A percentile compares a stretch with the other conserved stretches of the same genome.
Conservation (phyloP, 164 flowering plant genomes). For the Umbilicus rupestris region DNA sequence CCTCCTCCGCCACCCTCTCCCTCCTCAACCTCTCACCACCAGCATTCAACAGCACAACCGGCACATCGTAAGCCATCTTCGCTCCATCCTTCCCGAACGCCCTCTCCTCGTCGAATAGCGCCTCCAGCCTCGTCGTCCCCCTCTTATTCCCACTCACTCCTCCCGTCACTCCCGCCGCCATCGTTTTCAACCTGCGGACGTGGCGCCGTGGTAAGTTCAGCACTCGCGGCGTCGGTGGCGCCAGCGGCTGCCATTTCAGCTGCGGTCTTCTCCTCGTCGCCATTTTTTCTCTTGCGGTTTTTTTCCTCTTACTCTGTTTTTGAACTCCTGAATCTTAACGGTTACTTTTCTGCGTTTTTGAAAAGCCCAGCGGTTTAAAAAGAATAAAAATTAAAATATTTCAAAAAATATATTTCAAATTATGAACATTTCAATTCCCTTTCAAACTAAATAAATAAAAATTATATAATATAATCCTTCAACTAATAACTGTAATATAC, state of each 20-base stretch:
- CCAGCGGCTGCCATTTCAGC: constrained; percentile 56
- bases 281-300: background rate
- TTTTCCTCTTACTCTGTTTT: background rate
- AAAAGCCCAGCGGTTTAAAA: background rate
- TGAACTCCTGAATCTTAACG: constrained; percentile 2
- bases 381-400: no score
- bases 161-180: no score
- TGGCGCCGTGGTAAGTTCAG: constrained; percentile 23
- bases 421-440: no score
- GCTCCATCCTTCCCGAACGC: constrained; percentile 17
- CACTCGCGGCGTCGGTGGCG: constrained; percentile 22
- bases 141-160: constrained; percentile 1
- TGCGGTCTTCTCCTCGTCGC: constrained; percentile 21
- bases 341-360: constrained; percentile 1
- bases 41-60: constrained; percentile 28
- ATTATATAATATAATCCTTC: no score
- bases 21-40: constrained; percentile 10
- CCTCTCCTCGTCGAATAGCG: constrained; percentile 52
- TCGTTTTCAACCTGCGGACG: constrained; percentile 46
- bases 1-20: constrained; percentile 16
- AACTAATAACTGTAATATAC: no score
- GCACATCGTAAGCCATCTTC: constrained; percentile 14
- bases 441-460: no score
- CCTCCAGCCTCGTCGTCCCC: constrained; percentile 32
- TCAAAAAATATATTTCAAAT: no score